Percentiles rank a stretch among this genome's conserved stretches.
These are phyloP conservation scores for Ophiostoma ulmi DNA, from an alignment of 2,329 filamentous ascomycete species.

Conservation along the genomic window DNA sequence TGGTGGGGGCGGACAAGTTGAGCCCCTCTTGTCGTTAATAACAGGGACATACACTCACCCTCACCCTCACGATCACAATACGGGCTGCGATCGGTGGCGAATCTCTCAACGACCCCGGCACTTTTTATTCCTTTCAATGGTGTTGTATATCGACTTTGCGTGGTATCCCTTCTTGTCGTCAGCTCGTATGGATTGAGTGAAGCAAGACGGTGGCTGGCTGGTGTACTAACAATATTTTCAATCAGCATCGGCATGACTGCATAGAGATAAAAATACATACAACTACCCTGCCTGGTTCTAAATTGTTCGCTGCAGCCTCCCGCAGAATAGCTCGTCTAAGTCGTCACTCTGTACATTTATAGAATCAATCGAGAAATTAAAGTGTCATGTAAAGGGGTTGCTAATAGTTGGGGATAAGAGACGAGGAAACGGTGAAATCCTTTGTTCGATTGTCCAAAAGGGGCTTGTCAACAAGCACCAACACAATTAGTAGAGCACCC, in stretches of 20 bases:
- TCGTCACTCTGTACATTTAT: background rate
- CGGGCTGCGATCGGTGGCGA: conserved; percentile 11
- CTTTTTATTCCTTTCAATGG: background rate
- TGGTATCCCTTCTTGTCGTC: no score
- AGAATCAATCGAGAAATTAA: background rate
- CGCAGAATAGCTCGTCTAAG: background rate
- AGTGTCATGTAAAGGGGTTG: background rate
- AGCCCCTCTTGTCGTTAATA: no score
- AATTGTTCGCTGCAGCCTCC: conserved; percentile 2
- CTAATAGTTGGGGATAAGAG: background rate
- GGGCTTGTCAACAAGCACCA: background rate
- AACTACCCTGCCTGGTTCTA: background rate
- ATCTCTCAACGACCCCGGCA: conserved; percentile 11
- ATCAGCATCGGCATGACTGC: no score
- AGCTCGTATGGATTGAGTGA: no score
- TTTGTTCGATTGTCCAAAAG: background rate
- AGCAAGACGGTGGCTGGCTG: no score
- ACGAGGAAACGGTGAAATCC: background rate
- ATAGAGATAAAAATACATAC: background rate
- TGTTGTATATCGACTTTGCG: background rate
- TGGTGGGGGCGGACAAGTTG: background rate
- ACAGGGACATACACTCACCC: no score
- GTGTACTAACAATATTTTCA: no score
- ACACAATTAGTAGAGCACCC: background rate
- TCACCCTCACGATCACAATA: background rate